Evolutionary conservation across 306 rosid genomes (phyloP), one percentile per base, ranked within the genome.

Genomic region (Pachyrhizus erosus): DNA sequence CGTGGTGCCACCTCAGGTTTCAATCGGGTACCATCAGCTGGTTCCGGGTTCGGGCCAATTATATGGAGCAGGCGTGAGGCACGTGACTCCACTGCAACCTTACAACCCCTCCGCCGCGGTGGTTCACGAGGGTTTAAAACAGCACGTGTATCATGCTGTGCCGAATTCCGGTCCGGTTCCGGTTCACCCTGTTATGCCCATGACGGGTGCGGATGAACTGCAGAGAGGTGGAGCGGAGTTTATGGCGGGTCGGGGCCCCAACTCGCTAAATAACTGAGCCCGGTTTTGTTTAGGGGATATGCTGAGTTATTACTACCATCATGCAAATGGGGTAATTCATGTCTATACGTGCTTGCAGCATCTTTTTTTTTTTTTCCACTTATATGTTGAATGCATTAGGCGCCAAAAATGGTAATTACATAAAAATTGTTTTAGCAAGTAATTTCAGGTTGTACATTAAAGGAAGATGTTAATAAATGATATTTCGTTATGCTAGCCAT

Each of bases 141-240:
- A 83, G 76, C 94, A 87, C 23, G 71, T 86, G 84, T 84, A 80
- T 17, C 94, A 92, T 71, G 94, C 89, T 9, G 82, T 85, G 21
- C 87, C 87, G 20, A 91, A 80, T 57, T 49, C 94, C 20, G 82
- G 93, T 3, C 17, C 51, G 0, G 57, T 34, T 3, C 21, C 65
- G 1, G 42, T 76, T 46, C 83, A 84, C 60, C 70, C 73, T 7
- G 55, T 18, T 4, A 84, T 79, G 93, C 78, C 82, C 24, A 79
- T 40, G 62, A 42, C 75, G 7, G 79, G 91, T 14, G 89, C 85
- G 18, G 93, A 89, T 1, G 98, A 92, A 23, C 13, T 27, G 13
- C 89, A 74, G n/a, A 87, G 96, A 76, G 40, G 69, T 46, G 92
- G 92, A 34, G 29, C 86, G 40, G 97, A 88, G 10, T 29, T 80